These are phyloP conservation scores for Sporobolomyces pararoseus DNA, from an alignment of 768 basidiomycete species.

Conservation along the genomic window DNA sequence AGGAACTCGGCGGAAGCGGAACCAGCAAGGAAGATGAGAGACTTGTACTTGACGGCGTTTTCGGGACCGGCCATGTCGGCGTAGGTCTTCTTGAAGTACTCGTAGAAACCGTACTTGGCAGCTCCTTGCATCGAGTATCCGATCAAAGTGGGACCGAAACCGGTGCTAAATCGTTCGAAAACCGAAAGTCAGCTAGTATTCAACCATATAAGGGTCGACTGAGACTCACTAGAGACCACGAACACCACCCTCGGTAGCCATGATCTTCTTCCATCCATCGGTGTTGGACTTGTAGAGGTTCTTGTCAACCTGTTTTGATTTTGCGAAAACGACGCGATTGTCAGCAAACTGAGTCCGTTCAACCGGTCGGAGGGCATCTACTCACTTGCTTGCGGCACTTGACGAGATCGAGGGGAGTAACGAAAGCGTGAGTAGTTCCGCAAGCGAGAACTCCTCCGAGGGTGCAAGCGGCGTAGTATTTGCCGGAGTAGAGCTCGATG, in stretches of 20 bases:
- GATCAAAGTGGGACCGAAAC: slow-evolving; percentile 53
- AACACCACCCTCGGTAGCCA: slow-evolving; percentile 42
- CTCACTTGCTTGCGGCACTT: slow-evolving; percentile 46
- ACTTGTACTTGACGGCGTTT: slow-evolving; percentile 52
- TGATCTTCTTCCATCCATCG: slow-evolving; percentile 46
- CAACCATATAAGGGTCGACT: background rate
- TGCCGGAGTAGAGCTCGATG: slow-evolving; percentile 45
- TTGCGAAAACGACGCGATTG: no score
- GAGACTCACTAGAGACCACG: slow-evolving; percentile 42
- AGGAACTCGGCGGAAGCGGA: slow-evolving; percentile 55
- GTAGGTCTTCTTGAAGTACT: slow-evolving; percentile 53
- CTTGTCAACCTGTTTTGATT: slow-evolving; percentile 41
- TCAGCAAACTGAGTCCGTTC: no score
- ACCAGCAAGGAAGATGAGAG: slow-evolving; percentile 54
- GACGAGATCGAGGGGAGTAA: slow-evolving; percentile 47
- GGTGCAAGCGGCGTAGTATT: slow-evolving; percentile 64
- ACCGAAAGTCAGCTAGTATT: background rate
- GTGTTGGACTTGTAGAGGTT: slow-evolving; percentile 45
- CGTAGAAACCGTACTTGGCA: slow-evolving; percentile 53
- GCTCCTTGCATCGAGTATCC: slow-evolving; percentile 55
- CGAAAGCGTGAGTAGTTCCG: slow-evolving; percentile 70
- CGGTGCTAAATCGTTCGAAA: slow-evolving; percentile 47
- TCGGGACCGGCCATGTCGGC: slow-evolving; percentile 52
- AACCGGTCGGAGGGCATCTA: no score
- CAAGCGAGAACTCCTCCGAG: slow-evolving; percentile 83